Evolutionary conservation across 208 protist genomes (phyloP).

Genomic region (Jaenimonas drosophilae): DNA sequence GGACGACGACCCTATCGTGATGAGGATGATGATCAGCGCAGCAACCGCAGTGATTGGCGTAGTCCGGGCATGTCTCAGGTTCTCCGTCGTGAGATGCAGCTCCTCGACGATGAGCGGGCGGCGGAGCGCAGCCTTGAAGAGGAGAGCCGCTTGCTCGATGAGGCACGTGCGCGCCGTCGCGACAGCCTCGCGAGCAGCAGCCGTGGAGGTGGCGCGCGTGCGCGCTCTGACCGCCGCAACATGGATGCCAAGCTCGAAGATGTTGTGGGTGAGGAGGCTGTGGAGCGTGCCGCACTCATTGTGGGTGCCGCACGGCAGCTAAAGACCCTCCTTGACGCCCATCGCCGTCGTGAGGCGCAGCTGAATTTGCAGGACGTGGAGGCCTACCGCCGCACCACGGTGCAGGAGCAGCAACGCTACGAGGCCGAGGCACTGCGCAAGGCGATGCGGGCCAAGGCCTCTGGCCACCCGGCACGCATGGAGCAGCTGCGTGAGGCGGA

Average conservation of each 20-base stretch:
- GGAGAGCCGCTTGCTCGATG: background rate
- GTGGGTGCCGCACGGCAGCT: slow-evolving; percentile 53
- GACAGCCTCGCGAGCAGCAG: background rate
- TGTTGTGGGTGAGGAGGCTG: slow-evolving; percentile 41
- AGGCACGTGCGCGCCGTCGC: background rate
- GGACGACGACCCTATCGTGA: background rate
- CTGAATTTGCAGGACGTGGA: slow-evolving; percentile 26
- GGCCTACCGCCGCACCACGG: slow-evolving; percentile 28
- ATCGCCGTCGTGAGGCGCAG: slow-evolving; percentile 30
- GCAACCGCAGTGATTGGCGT: too few relatives aligned
- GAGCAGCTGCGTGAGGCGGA: slow-evolving; percentile 6
- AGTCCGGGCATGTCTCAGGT: background rate
- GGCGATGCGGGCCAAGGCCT: slow-evolving; percentile 27
- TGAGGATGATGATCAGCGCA: too few relatives aligned
- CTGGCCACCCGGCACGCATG: slow-evolving; percentile 12
- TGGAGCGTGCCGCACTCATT: slow-evolving; percentile 45
- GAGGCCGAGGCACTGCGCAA: slow-evolving; percentile 25
- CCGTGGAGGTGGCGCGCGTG: background rate
- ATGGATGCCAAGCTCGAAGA: slow-evolving; percentile 5
- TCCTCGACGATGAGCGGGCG: background rate
- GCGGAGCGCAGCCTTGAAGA: background rate
- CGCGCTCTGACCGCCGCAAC: background rate
- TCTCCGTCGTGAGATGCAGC: background rate
- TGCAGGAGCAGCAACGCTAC: slow-evolving; percentile 27
- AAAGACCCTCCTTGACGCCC: slow-evolving; percentile 33